A percentile compares a stretch with the other conserved stretches of the same genome.
phyloP scores from a whole-genome alignment of 192 early-diverging fungal species.

The Chytriomyces sp. region DNA sequence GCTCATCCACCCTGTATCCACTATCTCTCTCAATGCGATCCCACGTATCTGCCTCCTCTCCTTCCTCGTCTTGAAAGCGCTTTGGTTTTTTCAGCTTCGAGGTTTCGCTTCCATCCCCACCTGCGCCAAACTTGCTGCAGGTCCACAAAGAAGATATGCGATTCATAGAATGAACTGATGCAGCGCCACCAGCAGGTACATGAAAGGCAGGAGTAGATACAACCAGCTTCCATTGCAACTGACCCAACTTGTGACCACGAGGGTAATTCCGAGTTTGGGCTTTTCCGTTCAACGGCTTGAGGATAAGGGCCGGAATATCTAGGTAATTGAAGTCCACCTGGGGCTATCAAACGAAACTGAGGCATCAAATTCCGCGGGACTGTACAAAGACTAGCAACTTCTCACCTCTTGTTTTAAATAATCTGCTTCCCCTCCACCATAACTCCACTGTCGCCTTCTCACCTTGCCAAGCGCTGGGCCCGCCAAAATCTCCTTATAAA shows the following conservation, averaged over 20 bases:
- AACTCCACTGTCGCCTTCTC: neutral
- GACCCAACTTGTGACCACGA: too few relatives aligned
- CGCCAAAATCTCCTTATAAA: constrained; percentile 9
- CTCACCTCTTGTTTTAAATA: too few relatives aligned
- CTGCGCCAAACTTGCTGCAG: constrained; percentile 28
- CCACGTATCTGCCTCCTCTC: neutral
- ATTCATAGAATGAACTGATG: neutral
- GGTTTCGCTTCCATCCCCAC: constrained; percentile 2
- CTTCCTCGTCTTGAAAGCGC: neutral
- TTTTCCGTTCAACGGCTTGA: neutral
- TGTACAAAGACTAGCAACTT: too few relatives aligned
- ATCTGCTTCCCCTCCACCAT: too few relatives aligned
- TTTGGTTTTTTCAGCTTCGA: neutral
- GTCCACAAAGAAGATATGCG: constrained; percentile 14
- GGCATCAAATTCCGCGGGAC: too few relatives aligned
- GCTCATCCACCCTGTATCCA: neutral
- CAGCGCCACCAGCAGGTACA: neutral
- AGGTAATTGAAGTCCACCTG: neutral
- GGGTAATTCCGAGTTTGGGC: too few relatives aligned
- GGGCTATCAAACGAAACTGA: neutral
- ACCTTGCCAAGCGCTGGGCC: neutral
- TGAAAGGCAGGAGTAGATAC: constrained; percentile 13
- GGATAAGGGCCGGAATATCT: neutral
- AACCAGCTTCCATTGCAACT: constrained; percentile 9
- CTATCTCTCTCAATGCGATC: neutral